These are phyloP conservation scores for Lomentospora prolificans DNA, from an alignment of 2,329 filamentous ascomycete genomes.

Conservation along the genomic window DNA sequence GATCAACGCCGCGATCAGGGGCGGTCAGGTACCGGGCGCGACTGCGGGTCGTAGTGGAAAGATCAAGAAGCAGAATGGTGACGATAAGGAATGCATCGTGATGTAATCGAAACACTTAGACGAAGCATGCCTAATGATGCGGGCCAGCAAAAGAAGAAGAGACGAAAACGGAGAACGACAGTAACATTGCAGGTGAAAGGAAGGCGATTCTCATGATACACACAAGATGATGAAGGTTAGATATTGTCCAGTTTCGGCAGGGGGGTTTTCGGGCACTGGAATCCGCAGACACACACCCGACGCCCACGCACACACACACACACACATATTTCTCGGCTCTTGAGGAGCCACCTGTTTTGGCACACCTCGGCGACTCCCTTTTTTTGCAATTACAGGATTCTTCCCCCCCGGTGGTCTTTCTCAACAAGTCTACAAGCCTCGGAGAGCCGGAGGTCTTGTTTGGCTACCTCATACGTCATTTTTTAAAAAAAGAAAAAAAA, in stretches of 20 bases:
- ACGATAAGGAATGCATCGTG: constrained; percentile 48
- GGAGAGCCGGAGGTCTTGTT: too few relatives aligned
- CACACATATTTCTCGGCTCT: too few relatives aligned
- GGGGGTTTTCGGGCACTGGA: too few relatives aligned
- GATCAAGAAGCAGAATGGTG: constrained; percentile 35
- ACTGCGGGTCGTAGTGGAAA: constrained; percentile 38
- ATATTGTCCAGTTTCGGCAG: background rate
- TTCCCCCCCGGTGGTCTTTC: too few relatives aligned
- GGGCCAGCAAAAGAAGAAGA: background rate
- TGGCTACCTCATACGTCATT: too few relatives aligned
- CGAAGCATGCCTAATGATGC: background rate
- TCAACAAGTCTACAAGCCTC: too few relatives aligned
- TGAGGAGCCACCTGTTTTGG: too few relatives aligned
- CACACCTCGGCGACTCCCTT: too few relatives aligned
- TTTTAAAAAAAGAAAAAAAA: too few relatives aligned
- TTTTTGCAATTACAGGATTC: too few relatives aligned
- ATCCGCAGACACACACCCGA: too few relatives aligned
- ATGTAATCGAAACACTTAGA: constrained; percentile 35
- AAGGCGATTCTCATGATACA: background rate
- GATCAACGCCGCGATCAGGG: constrained; percentile 71
- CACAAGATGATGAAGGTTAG: background rate
- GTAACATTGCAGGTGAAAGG: background rate
- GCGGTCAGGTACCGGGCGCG: constrained; percentile 44
- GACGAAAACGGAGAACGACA: background rate
- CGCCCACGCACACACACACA: too few relatives aligned